These are phyloP conservation scores for Scedosporium aurantiacum DNA, from an alignment of 2,329 filamentous ascomycete genomes.

Conservation along the genomic window DNA sequence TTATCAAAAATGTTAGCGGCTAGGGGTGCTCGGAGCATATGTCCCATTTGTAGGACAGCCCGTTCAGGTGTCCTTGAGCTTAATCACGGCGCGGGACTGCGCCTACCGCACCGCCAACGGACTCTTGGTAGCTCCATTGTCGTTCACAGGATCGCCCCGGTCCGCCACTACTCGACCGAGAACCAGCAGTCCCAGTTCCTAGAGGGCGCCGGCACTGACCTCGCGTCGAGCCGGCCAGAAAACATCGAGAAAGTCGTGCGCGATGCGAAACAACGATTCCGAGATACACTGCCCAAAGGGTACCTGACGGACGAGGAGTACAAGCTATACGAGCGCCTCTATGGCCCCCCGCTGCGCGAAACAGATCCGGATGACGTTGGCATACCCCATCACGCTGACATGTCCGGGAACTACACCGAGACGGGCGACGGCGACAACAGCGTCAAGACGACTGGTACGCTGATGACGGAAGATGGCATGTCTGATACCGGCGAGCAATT, in stretches of 20 bases:
- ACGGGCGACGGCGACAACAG: not conserved
- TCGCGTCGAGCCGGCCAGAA: slow-evolving; percentile 7
- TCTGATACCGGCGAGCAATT: slow-evolving; percentile 27
- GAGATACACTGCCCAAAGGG: slow-evolving; percentile 62
- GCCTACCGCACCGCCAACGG: not conserved
- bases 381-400: slow-evolving; percentile 23
- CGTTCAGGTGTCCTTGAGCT: slow-evolving; percentile 11
- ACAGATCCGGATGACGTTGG: slow-evolving; percentile 50
- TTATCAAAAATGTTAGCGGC: slow-evolving; percentile 23
- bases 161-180: slow-evolving; percentile 6
- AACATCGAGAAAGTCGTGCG: slow-evolving; percentile 55
- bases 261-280: slow-evolving; percentile 62
- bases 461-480: slow-evolving; percentile 18
- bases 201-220: not conserved
- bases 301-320: slow-evolving; percentile 62
- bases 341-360: slow-evolving; percentile 60
- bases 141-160: not conserved
- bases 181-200: slow-evolving; percentile 5
- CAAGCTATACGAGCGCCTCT: slow-evolving; percentile 66
- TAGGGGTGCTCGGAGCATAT: slow-evolving; percentile 22
- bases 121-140: not conserved
- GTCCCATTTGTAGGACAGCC: slow-evolving; percentile 16
- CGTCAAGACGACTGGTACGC: slow-evolving; percentile 1
- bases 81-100: not conserved
- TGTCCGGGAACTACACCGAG: slow-evolving; percentile 4